phyloP scores from a whole-genome alignment of 768 basidiomycete species.

The Pisolithus albus region DNA sequence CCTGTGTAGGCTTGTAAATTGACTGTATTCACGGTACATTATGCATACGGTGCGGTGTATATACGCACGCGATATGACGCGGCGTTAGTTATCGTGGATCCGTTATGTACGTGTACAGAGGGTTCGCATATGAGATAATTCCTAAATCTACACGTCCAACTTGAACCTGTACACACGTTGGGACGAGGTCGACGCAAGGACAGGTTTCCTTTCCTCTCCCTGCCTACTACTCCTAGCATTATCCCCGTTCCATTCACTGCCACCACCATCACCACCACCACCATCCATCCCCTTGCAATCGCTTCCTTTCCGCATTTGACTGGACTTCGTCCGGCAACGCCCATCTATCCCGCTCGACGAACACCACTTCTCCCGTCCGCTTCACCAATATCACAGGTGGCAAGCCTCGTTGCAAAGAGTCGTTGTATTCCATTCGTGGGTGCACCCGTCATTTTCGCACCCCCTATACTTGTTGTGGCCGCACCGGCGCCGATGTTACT shows the following conservation, averaged over 20 bases:
- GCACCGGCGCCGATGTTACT: neutral
- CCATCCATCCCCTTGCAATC: no score
- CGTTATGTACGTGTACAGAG: no score
- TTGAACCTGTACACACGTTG: neutral
- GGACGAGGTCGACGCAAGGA: neutral
- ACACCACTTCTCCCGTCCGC: constrained; percentile 52
- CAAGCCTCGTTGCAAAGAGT: constrained; percentile 63
- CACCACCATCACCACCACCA: neutral
- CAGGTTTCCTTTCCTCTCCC: neutral
- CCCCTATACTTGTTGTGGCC: neutral
- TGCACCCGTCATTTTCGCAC: no score
- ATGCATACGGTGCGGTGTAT: no score
- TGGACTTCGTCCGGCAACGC: constrained; percentile 19
- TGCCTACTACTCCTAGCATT: neutral
- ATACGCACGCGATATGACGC: no score
- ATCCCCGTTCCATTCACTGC: neutral
- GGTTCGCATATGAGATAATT: no score
- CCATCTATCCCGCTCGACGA: constrained; percentile 72
- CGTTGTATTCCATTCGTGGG: neutral
- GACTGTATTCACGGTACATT: no score
- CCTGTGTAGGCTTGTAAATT: no score
- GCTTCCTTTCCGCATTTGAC: neutral
- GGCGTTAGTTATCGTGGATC: no score
- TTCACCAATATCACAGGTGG: constrained; percentile 67
- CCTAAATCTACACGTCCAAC: neutral